These are phyloP conservation scores for Eucalyptus paniculata DNA, from an alignment of 345 rosid species.

Conservation along the genomic window DNA sequence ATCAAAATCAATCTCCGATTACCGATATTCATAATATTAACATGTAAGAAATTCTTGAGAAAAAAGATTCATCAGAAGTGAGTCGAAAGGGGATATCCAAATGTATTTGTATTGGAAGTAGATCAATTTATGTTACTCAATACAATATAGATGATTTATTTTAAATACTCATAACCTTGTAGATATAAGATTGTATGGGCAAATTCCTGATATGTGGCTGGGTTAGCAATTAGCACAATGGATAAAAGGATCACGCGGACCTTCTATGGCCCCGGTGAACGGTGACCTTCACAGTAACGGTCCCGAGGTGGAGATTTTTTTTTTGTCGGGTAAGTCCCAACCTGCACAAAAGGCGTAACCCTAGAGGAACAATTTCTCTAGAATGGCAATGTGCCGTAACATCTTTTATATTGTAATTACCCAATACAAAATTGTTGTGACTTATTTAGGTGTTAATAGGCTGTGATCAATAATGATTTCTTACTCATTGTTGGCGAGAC, in stretches of 20 bases:
- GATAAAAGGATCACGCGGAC: fast-evolving
- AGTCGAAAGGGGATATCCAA: neutral
- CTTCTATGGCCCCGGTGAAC: neutral
- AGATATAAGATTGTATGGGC: neutral
- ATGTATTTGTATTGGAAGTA: neutral
- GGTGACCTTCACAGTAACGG: neutral
- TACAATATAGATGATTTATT: neutral
- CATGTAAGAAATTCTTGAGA: neutral
- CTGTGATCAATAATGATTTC: fast-evolving
- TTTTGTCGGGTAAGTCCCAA: neutral
- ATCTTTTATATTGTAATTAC: neutral
- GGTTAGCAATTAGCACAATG: neutral
- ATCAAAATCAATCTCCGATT: fast-evolving
- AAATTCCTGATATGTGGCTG: fast-evolving
- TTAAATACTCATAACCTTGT: neutral
- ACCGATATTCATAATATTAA: neutral
- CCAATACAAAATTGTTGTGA: neutral
- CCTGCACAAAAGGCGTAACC: fast-evolving
- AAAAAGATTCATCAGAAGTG: neutral
- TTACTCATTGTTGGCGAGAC: fast-evolving
- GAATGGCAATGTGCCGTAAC: fast-evolving
- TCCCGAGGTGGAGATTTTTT: neutral
- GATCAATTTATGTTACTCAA: neutral
- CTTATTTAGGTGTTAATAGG: neutral
- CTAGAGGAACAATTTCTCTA: neutral